phyloP scores from a whole-genome alignment of 2,329 filamentous ascomycete genomes.

The Colletotrichum tropicale region DNA sequence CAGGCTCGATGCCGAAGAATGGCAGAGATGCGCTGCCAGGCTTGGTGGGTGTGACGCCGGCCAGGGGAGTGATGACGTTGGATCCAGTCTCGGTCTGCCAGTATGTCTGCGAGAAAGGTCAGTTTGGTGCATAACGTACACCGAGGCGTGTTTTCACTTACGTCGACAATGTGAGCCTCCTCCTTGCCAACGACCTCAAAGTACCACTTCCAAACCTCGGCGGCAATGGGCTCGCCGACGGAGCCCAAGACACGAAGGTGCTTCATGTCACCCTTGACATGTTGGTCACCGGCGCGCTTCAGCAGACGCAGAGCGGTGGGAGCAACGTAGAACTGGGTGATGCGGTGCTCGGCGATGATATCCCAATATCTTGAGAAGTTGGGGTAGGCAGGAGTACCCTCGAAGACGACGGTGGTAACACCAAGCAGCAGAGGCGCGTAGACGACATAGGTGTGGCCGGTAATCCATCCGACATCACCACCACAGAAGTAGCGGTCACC shows the following conservation, averaged over 20 bases:
- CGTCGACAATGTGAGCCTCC: slow-evolving; percentile 91
- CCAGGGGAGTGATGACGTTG: slow-evolving; percentile 92
- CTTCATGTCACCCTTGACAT: slow-evolving; percentile 89
- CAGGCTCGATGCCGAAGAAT: slow-evolving; percentile 98
- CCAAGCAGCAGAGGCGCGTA: slow-evolving; percentile 94
- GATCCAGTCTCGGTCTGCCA: slow-evolving; percentile 99
- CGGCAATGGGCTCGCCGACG: slow-evolving; percentile 95
- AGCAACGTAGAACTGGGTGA: slow-evolving; percentile 98
- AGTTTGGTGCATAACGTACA: neutral
- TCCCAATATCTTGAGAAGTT: slow-evolving; percentile 99
- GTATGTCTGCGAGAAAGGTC: slow-evolving; percentile 73
- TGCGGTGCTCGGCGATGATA: slow-evolving; percentile 91
- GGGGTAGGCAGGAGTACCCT: slow-evolving; percentile 96
- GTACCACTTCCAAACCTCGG: slow-evolving; percentile 99
- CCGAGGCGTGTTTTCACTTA: slow-evolving; percentile 55
- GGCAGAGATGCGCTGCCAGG: slow-evolving; percentile 94
- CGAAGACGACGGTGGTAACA: slow-evolving; percentile 94
- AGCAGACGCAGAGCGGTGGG: slow-evolving; percentile 91
- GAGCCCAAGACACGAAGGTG: slow-evolving; percentile 89
- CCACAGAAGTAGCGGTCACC: slow-evolving; percentile 96
- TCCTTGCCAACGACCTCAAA: slow-evolving; percentile 93
- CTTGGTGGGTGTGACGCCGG: slow-evolving; percentile 94
- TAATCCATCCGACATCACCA: slow-evolving; percentile 99
- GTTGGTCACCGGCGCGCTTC: slow-evolving; percentile 93
- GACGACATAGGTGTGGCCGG: slow-evolving; percentile 97